phyloP scores from a whole-genome alignment of 163 green algal species.

The Trebouxiophyceae sp. region DNA sequence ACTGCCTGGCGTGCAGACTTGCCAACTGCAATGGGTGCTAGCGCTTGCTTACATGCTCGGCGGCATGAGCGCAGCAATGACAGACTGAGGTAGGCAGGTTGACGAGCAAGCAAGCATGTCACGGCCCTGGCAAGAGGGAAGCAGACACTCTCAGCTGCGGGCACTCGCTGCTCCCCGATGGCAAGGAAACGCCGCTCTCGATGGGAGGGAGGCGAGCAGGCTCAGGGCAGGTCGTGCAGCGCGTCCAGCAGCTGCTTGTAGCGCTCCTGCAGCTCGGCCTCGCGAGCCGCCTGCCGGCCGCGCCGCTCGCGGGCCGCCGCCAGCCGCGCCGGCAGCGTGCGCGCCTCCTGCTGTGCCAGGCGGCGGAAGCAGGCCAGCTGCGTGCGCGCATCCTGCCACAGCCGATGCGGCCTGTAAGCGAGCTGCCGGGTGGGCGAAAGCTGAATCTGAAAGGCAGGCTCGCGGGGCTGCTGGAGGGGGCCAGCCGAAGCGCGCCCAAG shows the following conservation, averaged over 20 bases:
- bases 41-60: no score
- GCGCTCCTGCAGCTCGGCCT: conserved; percentile 58
- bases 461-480: not conserved
- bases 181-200: no score
- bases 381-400: conserved; percentile 12
- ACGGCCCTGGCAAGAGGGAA: no score
- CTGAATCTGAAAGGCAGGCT: not conserved
- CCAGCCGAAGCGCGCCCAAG: not conserved
- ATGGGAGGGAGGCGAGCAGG: no score
- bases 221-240: no score
- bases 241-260: conserved; percentile 35
- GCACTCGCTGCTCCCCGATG: no score
- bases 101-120: no score
- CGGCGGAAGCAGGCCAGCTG: conserved; percentile 58
- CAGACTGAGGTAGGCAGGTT: no score
- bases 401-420: not conserved
- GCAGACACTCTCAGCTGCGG: no score
- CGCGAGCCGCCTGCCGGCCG: conserved; percentile 33
- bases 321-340: conserved; percentile 7
- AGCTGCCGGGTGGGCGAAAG: not conserved
- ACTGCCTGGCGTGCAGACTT: no score
- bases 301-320: not conserved
- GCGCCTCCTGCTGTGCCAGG: conserved; percentile 43
- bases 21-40: no score
- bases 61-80: no score